phyloP scores from a whole-genome alignment of 768 basidiomycete species.

The Termitomyces sp. region DNA sequence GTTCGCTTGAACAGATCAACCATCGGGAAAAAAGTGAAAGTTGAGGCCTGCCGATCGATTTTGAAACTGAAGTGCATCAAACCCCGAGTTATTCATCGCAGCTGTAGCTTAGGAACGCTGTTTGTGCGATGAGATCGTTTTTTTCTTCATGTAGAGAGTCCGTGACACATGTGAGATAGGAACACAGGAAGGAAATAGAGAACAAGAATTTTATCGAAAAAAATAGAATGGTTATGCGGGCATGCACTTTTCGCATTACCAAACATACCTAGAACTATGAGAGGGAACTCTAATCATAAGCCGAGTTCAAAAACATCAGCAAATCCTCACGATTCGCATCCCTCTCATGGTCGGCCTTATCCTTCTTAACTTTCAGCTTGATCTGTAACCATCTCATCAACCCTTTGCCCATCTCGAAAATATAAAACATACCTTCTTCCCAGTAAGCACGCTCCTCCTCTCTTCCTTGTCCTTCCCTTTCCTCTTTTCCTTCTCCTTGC shows the following conservation, averaged over 20 bases:
- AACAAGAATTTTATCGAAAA: too few species aligned
- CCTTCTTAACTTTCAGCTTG: constrained; percentile 21
- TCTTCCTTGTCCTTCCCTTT: constrained; percentile 18
- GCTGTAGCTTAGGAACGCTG: background rate
- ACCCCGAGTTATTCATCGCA: background rate
- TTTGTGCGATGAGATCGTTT: background rate
- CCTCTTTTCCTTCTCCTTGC: constrained; percentile 12
- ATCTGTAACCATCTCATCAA: constrained; percentile 9
- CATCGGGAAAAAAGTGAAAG: too few species aligned
- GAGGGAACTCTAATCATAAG: constrained; percentile 12
- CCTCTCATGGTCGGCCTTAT: constrained; percentile 21
- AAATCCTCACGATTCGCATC: constrained; percentile 19
- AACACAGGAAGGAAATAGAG: background rate
- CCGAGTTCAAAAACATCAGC: constrained; percentile 19
- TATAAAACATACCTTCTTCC: constrained; percentile 15
- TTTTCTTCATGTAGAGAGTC: background rate
- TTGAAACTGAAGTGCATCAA: background rate
- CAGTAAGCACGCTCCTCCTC: constrained; percentile 19
- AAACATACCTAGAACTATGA: background rate
- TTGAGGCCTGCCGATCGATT: too few species aligned
- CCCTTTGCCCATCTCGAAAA: background rate
- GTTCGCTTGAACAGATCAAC: background rate
- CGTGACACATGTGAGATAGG: background rate
- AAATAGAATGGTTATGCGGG: too few species aligned
- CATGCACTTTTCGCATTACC: background rate